These are phyloP conservation scores for Tulasnella sp. DNA, from an alignment of 768 basidiomycete species.

Conservation along the genomic window DNA sequence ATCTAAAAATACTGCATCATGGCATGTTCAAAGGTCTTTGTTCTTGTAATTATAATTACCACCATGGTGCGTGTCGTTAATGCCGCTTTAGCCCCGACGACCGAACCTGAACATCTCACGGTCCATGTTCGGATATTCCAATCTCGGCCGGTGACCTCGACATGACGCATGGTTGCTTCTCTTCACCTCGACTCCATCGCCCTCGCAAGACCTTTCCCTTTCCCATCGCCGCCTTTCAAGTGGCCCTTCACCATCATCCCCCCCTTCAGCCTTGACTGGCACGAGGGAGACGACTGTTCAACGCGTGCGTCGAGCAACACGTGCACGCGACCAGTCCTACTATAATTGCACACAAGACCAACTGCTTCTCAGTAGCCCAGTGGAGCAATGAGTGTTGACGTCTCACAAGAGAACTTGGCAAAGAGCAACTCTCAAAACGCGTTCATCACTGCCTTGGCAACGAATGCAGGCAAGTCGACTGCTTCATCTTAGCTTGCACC, in stretches of 20 bases:
- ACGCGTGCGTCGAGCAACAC: background rate
- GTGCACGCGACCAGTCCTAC: background rate
- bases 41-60: background rate
- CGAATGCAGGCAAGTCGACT: slow-evolving; percentile 35
- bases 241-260: background rate
- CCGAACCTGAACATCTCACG: background rate
- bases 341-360: background rate
- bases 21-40: background rate
- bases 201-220: background rate
- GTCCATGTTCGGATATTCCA: background rate
- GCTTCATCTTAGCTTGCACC: background rate
- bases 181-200: background rate
- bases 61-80: background rate
- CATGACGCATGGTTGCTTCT: background rate
- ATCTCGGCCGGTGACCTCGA: background rate
- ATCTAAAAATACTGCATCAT: background rate
- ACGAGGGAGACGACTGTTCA: background rate
- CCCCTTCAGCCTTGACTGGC: background rate
- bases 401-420: background rate
- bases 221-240: background rate
- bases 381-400: background rate
- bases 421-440: slow-evolving; percentile 35
- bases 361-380: background rate
- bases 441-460: slow-evolving; percentile 54
- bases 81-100: background rate